Evolutionary conservation across 306 rosid genomes (phyloP), one percentile per base, ranked within the genome.

Genomic region (Cicer pinnatifidum): DNA sequence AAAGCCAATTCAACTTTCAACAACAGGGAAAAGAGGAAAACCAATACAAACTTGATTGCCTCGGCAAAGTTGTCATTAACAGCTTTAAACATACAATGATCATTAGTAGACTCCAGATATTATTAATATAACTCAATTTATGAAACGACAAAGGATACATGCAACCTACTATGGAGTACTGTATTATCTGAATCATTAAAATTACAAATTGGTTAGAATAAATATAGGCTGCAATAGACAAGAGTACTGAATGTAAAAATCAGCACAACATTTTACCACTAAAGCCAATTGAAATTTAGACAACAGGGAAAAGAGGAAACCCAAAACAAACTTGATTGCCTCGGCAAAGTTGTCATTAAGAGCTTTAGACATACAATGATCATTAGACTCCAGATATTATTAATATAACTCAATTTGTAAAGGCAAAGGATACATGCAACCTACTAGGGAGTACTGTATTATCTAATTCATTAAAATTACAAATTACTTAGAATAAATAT

Each of bases 11-110:
- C 13, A 13, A 73, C n/a, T 88, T 8, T 87, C 69, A 86, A 91
- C 90, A 88, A 88, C 92, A 88, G 87, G 93, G 92, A 87, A 88
- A 87, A 76, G 89, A 82, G 88, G 87, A 47, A 69, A 85, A 75
- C 58, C 87, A 76, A 87, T 44, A 59, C 39, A 16, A 7, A 6
- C 77, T 57, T 9, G 39, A 79, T 74, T 43, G 72, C 89, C 87
- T 83, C 85, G 80, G 91, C 91, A 90, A 90, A 85, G 93, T 59
- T 59, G 65, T 12, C 65, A 8, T 9, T 6, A 20, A 67, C 4
- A 44, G 6, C 1, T 6, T 60, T 15, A 3, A 11, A 3, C 33
- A 37, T 45, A 23, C 16, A 48, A 5, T 23, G 15, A 23, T 23
- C 11, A 57, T 41, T n/a, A n/a, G n/a, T 44, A 72, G 11, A n/a